Evolutionary conservation across 208 protist species (phyloP), one percentile per base, ranked within the genome.

Genomic region (Acanthamoeba divionensis): DNA sequence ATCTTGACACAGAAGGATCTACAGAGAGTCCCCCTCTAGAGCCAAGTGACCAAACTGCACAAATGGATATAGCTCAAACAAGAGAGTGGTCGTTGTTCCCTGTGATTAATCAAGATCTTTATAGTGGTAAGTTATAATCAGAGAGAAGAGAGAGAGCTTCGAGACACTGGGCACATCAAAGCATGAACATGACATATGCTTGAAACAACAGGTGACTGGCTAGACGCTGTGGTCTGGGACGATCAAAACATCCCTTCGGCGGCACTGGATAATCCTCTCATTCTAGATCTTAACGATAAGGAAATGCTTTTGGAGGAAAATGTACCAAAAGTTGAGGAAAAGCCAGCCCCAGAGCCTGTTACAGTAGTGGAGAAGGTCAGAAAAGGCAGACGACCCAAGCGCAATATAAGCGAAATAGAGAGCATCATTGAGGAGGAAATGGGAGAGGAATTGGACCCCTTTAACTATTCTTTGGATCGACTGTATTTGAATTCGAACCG

Each of bases 251-350:
- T 89, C 3, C 82, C 82, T 10, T n/a, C 82, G 41, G 55, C 24
- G 24, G 82, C 54, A 12, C 13, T 62, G 12, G 47, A 67, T 38
- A 67, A 67, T 26, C 60, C 54, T 15, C 60, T 89, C 18, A 89
- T 89, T 26, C 75, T 89, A 29, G 82, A 89, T 26, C 82, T 89
- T 4, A 89, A 89, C 41, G 82, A 89, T 63, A 67, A 50, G 62
- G 44, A 89, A 31, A 89, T 89, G 82, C 36, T 87, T 21, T 87
- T 87, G 13, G 77, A 87, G 54, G 77, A 87, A 44, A 66, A 87
- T 26, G 55, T 66, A 0, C 47, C 47, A 36, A 66, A 62, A 24
- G 24, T 36, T 6, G 47, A 10, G 24, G 55, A 66, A 13, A 24
- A 29, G 36, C 52, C 52, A 18, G 71, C 54, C 24, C 48, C 54